A percentile compares a stretch with the other conserved stretches of the same genome.
phyloP scores from a whole-genome alignment of 768 basidiomycete genomes.

The Lactifluus pinguis region DNA sequence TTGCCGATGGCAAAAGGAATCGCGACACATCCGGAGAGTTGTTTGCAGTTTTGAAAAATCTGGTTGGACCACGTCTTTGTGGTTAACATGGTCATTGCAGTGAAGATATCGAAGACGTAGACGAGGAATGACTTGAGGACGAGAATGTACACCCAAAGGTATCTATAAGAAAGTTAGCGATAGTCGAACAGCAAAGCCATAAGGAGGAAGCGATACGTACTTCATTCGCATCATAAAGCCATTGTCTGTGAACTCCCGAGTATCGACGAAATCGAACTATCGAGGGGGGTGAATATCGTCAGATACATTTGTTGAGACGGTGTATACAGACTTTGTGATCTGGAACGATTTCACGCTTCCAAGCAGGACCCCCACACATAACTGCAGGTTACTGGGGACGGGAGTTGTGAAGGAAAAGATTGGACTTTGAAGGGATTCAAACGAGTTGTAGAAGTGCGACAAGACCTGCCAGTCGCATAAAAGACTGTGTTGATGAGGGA shows the following conservation, averaged over 20 bases:
- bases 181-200: neutral
- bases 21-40: constrained; percentile 59
- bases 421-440: constrained; percentile 16
- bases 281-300: neutral
- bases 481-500: constrained; percentile 21
- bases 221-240: constrained; percentile 80
- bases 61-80: constrained; percentile 86
- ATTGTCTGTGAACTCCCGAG: constrained; percentile 84
- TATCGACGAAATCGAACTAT: constrained; percentile 96
- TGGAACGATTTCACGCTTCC: constrained; percentile 96
- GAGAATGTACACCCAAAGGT: constrained; percentile 87
- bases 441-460: constrained; percentile 22
- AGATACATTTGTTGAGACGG: neutral
- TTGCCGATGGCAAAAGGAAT: constrained; percentile 85
- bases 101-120: constrained; percentile 96
- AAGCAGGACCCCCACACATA: constrained; percentile 73
- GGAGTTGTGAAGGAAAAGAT: constrained; percentile 13
- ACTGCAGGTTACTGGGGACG: constrained; percentile 17
- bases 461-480: constrained; percentile 21
- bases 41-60: constrained; percentile 71
- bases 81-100: constrained; percentile 92
- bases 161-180: constrained; percentile 38
- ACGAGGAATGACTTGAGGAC: constrained; percentile 95
- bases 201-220: constrained; percentile 32
- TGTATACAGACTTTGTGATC: constrained; percentile 79